These are phyloP conservation scores for Carex parvula DNA, from an alignment of 176 grass and related monocot genomes.

Conservation along the genomic window DNA sequence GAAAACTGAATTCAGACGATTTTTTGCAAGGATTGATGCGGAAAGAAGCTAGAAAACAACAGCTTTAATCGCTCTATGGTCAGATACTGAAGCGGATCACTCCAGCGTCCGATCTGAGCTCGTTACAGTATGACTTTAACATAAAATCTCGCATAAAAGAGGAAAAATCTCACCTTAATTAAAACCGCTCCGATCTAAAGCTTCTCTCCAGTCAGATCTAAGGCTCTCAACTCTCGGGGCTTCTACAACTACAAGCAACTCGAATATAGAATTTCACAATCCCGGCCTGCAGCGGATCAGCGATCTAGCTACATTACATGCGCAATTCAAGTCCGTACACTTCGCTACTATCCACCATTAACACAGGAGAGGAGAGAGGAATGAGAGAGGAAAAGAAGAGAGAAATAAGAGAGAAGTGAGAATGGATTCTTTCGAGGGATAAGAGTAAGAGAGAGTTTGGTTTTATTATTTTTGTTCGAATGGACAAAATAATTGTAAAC, in stretches of 20 bases:
- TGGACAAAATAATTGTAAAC: not conserved
- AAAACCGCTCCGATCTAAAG: not conserved
- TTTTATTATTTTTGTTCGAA: conserved; percentile 3
- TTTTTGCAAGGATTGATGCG: conserved; percentile 15
- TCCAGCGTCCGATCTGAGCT: conserved; percentile 10
- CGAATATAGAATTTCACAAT: conserved; percentile 10
- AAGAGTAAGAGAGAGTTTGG: conserved; percentile 10
- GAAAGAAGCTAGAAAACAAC: conserved; percentile 13
- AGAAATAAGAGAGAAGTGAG: not conserved
- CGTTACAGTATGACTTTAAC: not conserved
- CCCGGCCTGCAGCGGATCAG: not conserved
- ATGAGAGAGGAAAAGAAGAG: conserved; percentile 4
- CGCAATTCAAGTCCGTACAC: not conserved
- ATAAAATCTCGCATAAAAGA: conserved; percentile 11
- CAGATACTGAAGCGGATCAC: conserved; percentile 9
- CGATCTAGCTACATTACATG: conserved; percentile 26
- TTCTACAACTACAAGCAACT: not conserved
- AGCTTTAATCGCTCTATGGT: conserved; percentile 20
- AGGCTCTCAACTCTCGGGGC: not conserved
- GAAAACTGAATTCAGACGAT: conserved; percentile 21
- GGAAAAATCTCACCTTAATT: conserved; percentile 6
- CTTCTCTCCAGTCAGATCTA: conserved; percentile 18
- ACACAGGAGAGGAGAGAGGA: not conserved
- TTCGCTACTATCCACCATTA: not conserved
- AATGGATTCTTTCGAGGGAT: conserved; percentile 15